Percentiles rank a stretch among this genome's conserved stretches.
These are phyloP conservation scores for Annulohypoxylon stygium DNA, from an alignment of 495 filamentous ascomycete species.

Conservation along the genomic window DNA sequence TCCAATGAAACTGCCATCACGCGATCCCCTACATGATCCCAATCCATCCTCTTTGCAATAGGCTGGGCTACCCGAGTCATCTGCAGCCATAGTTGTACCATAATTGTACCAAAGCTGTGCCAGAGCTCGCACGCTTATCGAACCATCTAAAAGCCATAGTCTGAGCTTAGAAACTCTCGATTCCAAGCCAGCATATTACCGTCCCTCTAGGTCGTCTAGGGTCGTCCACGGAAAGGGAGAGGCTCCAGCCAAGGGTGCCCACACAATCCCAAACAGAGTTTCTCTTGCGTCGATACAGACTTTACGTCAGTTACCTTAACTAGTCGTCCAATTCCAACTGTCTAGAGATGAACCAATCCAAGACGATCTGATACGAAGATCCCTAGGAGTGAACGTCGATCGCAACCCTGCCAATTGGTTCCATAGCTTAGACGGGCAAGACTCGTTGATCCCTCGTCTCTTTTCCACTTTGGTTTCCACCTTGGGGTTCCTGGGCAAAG, in stretches of 20 bases:
- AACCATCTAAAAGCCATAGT: slow-evolving; percentile 33
- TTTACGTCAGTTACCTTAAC: slow-evolving; percentile 39
- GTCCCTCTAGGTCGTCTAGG: slow-evolving; percentile 3
- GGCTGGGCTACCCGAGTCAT: slow-evolving; percentile 49
- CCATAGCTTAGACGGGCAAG: slow-evolving; percentile 33
- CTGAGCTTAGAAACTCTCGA: slow-evolving; percentile 28
- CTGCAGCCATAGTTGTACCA: slow-evolving; percentile 43
- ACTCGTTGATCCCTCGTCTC: slow-evolving; percentile 38
- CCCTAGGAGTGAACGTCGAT: slow-evolving; percentile 47
- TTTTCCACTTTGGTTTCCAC: slow-evolving; percentile 11
- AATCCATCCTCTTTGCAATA: slow-evolving; percentile 38
- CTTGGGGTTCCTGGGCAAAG: slow-evolving; percentile 10
- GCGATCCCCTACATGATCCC: slow-evolving; percentile 45
- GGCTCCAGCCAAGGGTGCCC: slow-evolving; percentile 30
- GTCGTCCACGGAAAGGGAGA: slow-evolving; percentile 28
- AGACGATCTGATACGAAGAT: slow-evolving; percentile 45
- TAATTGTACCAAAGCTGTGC: slow-evolving; percentile 29
- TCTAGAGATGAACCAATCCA: slow-evolving; percentile 40
- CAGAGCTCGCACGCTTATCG: slow-evolving; percentile 28
- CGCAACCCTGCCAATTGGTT: slow-evolving; percentile 42
- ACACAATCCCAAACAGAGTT: slow-evolving; percentile 42
- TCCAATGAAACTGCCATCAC: slow-evolving; percentile 44
- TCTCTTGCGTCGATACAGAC: slow-evolving; percentile 39
- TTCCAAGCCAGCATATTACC: slow-evolving; percentile 24
- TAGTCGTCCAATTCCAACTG: slow-evolving; percentile 43